A percentile compares a stretch with the other conserved stretches of the same genome.
Conservation (phyloP, 106 monocot genomes). For the Apostasia ramifera region DNA sequence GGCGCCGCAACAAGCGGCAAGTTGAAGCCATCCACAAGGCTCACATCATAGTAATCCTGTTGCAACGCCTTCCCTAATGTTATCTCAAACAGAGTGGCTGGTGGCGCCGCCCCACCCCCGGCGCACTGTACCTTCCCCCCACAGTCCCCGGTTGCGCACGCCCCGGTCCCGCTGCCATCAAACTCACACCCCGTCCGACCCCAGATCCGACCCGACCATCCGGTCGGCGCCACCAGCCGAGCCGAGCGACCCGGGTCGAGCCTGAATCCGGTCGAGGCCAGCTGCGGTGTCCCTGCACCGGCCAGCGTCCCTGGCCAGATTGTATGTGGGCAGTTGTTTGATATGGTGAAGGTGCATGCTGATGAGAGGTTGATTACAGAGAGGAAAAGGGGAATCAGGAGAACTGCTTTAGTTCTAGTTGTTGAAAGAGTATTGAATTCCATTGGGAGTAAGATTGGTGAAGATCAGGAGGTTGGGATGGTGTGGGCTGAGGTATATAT, state of each 20-base stretch:
- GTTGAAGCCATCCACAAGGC: constrained; percentile 73
- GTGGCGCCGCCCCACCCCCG: constrained; percentile 52
- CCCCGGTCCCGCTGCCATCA: constrained; percentile 32
- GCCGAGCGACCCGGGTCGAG: constrained; percentile 44
- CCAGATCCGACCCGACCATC: constrained; percentile 93
- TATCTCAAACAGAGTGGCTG: constrained; percentile 71
- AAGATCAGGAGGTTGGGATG: constrained; percentile 1
- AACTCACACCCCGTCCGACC: constrained; percentile 68
- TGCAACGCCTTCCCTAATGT: constrained; percentile 38
- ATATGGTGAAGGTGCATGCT: constrained; percentile 42
- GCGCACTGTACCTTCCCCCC: constrained; percentile 61
- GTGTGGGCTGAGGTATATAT: constrained; percentile 4
- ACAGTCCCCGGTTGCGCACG: constrained; percentile 75
- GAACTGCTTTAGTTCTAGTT: not conserved
- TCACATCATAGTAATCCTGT: constrained; percentile 52
- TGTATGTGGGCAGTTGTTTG: constrained; percentile 60
- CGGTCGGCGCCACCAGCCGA: constrained; percentile 29
- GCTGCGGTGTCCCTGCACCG: constrained; percentile 65
- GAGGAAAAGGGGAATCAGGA: not conserved
- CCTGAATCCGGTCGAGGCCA: constrained; percentile 59
- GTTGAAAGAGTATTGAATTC: constrained; percentile 1
- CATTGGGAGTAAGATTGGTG: not conserved
- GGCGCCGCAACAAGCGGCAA: constrained; percentile 51
- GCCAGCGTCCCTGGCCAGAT: constrained; percentile 83
- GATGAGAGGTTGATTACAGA: not conserved